These are phyloP conservation scores for Lichenothelia convexa DNA, from an alignment of 495 filamentous ascomycete species.

Conservation along the genomic window DNA sequence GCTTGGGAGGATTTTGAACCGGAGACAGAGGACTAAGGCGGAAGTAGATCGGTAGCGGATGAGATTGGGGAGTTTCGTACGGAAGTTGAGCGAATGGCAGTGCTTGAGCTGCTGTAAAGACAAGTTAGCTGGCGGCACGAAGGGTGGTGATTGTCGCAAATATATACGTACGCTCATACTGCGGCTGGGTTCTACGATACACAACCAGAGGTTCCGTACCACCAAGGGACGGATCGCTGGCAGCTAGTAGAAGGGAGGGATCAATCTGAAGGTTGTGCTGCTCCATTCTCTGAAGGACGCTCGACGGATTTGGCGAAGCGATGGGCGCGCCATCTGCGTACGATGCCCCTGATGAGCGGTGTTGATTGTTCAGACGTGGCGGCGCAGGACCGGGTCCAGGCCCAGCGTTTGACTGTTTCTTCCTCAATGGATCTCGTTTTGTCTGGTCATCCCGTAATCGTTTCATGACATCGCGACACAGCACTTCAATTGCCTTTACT, in stretches of 20 bases:
- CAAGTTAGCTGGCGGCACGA: slow-evolving; percentile 9
- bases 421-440: slow-evolving; percentile 36
- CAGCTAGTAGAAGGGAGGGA: slow-evolving; percentile 32
- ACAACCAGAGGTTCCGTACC: too few relatives aligned
- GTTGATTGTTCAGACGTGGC: not conserved
- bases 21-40: slow-evolving; percentile 38
- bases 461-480: slow-evolving; percentile 60
- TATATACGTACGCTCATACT: slow-evolving; percentile 23
- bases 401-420: slow-evolving; percentile 22
- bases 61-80: slow-evolving; percentile 17
- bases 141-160: slow-evolving; percentile 13
- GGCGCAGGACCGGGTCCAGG: slow-evolving; percentile 15
- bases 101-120: not conserved
- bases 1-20: slow-evolving; percentile 25
- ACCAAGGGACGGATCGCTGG: slow-evolving; percentile 30
- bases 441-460: slow-evolving; percentile 49
- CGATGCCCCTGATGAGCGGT: not conserved
- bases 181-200: too few relatives aligned
- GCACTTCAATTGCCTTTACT: slow-evolving; percentile 45
- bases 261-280: slow-evolving; percentile 42
- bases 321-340: not conserved
- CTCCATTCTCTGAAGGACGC: slow-evolving; percentile 18
- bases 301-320: not conserved
- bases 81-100: not conserved
- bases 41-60: slow-evolving; percentile 41